Conservation (phyloP, 768 basidiomycete genomes). For the Clitopilus passeckerianus region DNA sequence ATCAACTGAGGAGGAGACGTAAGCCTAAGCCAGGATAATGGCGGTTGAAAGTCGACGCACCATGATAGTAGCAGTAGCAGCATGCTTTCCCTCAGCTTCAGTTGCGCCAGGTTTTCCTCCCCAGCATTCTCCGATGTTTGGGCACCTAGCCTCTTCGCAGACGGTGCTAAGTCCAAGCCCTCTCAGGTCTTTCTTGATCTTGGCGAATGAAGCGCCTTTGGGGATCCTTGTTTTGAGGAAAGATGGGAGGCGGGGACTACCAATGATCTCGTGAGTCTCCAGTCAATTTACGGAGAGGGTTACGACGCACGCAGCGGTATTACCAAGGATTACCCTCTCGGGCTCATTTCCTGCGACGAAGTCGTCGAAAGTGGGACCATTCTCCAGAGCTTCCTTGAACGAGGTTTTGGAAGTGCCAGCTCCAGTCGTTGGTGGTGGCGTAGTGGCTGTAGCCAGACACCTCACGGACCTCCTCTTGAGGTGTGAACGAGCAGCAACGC, state of each 20-base stretch:
- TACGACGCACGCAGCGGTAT: constrained; percentile 52
- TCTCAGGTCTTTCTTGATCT: constrained; percentile 92
- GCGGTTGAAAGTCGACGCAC: constrained; percentile 32
- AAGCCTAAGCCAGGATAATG: neutral
- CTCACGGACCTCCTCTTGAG: constrained; percentile 5
- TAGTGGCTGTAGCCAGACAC: constrained; percentile 23
- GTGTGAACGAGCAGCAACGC: neutral
- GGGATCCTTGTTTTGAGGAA: constrained; percentile 92
- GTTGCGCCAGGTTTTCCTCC: constrained; percentile 71
- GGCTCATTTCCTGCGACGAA: constrained; percentile 63
- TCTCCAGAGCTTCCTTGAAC: constrained; percentile 37
- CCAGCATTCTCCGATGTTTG: constrained; percentile 99
- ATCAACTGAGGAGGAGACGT: constrained; percentile 60
- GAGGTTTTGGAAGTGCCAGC: neutral
- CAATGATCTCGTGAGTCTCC: constrained; percentile 1
- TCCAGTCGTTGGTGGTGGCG: neutral
- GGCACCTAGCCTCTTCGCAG: constrained; percentile 97
- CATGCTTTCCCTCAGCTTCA: constrained; percentile 67
- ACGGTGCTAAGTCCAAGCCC: constrained; percentile 93
- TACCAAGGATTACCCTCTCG: constrained; percentile 67
- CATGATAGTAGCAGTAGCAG: constrained; percentile 99
- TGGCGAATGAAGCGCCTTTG: constrained; percentile 80
- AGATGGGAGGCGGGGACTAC: constrained; percentile 79
- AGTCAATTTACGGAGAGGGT: neutral
- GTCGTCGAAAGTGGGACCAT: constrained; percentile 75